Base-by-base conservation (phyloP, 2,329 filamentous ascomycete genomes). In the Diplocarpon rosae region DNA sequence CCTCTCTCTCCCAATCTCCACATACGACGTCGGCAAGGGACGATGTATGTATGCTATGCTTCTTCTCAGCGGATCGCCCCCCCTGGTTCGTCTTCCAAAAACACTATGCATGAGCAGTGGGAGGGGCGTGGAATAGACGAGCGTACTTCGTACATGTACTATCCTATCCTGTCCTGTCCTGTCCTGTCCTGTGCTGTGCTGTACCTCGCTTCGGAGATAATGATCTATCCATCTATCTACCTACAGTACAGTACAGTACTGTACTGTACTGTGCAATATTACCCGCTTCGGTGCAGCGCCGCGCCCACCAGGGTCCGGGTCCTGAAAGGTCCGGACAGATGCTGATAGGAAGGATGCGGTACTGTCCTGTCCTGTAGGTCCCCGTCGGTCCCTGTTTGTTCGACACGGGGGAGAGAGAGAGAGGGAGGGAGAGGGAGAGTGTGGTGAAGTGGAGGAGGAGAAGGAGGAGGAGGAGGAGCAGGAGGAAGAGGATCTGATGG, bases 241-340 rank as follows among this genome's bases (percentile, higher is more conserved):
- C 20, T 37, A 37, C 35, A 37, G 35, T 37, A 37, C 35, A 17
- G 35, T 37, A 37, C 35, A 37, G n/a, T n/a, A n/a, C n/a, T n/a
- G 12, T 37, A 37, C 35, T 7, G 35, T 37, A 37, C 35, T 8
- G 29, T 30, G 29, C 29, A 8, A 30, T 30, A 13, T 30, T 30
- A 13, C 29, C 29, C 29, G 29, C 29, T 13, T 30, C 13, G 29
- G 29, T 8, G 29, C 8, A 8, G 29, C 29, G 8, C 29, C 13
- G 29, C 8, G 29, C 29, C 29, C 29, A 8, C 8, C 29, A 13
- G 13, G 29, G 29, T 30, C 29, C 8, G 13, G 8, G 8, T 8
- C 8, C 29, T 30, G 29, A 13, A 30, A 8, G 8, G 29, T 13
- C 8, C 29, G 8, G 8, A 30, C 29, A 8, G 8, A 13, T 30